Evolutionary conservation across 225 moss, liverwort and hornwort species (phyloP).

Genomic region (Pseudisothecium myosuroides): DNA sequence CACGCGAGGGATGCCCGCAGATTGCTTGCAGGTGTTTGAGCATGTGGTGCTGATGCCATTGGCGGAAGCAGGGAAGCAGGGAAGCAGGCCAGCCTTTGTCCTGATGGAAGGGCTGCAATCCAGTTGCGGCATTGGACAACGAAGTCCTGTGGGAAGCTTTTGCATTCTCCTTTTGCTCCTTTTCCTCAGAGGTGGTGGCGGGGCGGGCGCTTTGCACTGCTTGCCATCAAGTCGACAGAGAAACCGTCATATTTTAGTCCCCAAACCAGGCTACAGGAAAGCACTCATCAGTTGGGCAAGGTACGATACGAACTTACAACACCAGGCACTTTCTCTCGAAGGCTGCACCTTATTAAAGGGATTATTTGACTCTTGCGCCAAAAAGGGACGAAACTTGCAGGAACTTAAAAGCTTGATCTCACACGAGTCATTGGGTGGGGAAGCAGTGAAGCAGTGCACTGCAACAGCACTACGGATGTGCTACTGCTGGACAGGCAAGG

Average conservation of each 20-base stretch:
- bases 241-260: background rate
- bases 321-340: background rate
- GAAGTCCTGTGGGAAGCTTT: background rate
- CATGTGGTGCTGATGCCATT: background rate
- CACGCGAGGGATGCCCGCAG: background rate
- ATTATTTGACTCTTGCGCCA: background rate
- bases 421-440: background rate
- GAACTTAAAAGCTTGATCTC: background rate
- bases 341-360: background rate
- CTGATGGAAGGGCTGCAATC: background rate
- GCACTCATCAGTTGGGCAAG: background rate
- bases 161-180: no score
- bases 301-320: background rate
- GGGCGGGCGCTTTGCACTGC: no score
- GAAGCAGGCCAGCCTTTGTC: no score
- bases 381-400: background rate
- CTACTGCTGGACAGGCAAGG: no score
- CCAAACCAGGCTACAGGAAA: background rate
- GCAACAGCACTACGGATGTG: no score
- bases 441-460: background rate
- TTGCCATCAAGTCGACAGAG: background rate
- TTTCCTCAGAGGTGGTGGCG: background rate
- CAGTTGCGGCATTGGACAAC: background rate
- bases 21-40: background rate
- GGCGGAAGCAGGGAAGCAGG: background rate